Base-by-base conservation (phyloP, 768 basidiomycete genomes). In the Amanita pseudoporphyria region DNA sequence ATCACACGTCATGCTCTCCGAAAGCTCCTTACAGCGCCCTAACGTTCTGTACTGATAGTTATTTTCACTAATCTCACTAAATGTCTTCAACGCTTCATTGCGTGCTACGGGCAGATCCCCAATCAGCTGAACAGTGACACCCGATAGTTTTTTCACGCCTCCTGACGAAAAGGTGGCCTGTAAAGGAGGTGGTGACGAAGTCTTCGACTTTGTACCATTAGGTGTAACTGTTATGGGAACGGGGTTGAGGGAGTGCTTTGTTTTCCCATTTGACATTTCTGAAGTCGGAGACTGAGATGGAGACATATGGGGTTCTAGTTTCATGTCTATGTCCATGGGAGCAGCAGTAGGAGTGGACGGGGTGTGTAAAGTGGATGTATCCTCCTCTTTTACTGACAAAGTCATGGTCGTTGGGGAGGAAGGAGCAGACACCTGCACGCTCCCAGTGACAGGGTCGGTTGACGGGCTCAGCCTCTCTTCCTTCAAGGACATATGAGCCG, bases 1-100 rank as follows among this genome's bases (percentile, higher is more conserved):
- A 63, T 99, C 96, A 71, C 96, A 99, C 19, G 83, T 80, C 85
- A 93, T 90, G 66, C 89, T 87, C 71, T 98, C 96, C 60, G 86
- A 76, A 47, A 82, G 76, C 68, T 95, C 90, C 60, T 85, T 81
- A 47, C 87, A 89, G 58, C 80, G 78, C n/a, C 95, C 95, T 49
- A 97, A 69, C 26, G 82, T 76, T 62, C 81, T 83, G 67, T 83
- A 82, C 71, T 95, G 91, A 64, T 96, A 96, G 58, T 81, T 82
- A 64, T 92, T 95, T 60, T 70, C 76, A 53, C 66, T 56, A 59
- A 97, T 81, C 66, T 87, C 78, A 54, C 65, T 68, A 62, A 95
- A 97, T 7, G 77, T 82, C 55, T 66, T 70, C 53, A 83, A 64
- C 36, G 93, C 94, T 13, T 73, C 80, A 47, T 78, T 71, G 58